Conservation (phyloP, 179 eudicot genomes). For the Gypsophila paniculata region DNA sequence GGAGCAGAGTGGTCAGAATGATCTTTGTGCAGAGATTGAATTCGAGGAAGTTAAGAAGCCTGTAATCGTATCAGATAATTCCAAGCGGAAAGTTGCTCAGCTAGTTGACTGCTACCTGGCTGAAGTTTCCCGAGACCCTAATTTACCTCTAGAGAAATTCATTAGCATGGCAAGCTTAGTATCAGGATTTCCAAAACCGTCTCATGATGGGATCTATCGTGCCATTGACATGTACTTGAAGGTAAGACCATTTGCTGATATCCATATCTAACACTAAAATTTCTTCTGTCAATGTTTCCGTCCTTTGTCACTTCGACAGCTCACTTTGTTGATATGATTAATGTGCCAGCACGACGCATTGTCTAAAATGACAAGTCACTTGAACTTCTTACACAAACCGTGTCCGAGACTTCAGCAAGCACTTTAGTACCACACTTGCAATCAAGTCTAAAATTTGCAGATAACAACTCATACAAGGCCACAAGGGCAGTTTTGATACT, state of each 20-base stretch:
- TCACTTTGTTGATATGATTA: not conserved
- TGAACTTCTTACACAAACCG: not conserved
- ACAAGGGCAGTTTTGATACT: no score
- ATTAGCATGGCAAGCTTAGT: slow-evolving; percentile 52
- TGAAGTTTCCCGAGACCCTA: slow-evolving; percentile 58
- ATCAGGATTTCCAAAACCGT: slow-evolving; percentile 46
- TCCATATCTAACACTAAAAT: not conserved
- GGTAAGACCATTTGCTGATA: slow-evolving; percentile 31
- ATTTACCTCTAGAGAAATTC: slow-evolving; percentile 42
- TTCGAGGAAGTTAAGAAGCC: slow-evolving; percentile 35
- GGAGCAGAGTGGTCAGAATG: slow-evolving; percentile 27
- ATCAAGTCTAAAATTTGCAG: no score
- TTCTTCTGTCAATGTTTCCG: not conserved
- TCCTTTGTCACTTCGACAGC: not conserved
- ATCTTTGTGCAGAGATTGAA: slow-evolving; percentile 33
- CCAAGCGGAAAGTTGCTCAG: slow-evolving; percentile 62
- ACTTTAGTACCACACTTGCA: no score
- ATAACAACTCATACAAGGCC: no score
- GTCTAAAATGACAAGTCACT: not conserved
- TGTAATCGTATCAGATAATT: slow-evolving; percentile 35
- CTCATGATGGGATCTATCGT: slow-evolving; percentile 73
- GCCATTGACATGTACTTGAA: slow-evolving; percentile 79
- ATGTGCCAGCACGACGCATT: not conserved
- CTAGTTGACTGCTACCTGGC: slow-evolving; percentile 61
- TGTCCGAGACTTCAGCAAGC: not conserved